phyloP scores from a whole-genome alignment of 2,329 filamentous ascomycete species.

The Conoideocrella luteorostrata region DNA sequence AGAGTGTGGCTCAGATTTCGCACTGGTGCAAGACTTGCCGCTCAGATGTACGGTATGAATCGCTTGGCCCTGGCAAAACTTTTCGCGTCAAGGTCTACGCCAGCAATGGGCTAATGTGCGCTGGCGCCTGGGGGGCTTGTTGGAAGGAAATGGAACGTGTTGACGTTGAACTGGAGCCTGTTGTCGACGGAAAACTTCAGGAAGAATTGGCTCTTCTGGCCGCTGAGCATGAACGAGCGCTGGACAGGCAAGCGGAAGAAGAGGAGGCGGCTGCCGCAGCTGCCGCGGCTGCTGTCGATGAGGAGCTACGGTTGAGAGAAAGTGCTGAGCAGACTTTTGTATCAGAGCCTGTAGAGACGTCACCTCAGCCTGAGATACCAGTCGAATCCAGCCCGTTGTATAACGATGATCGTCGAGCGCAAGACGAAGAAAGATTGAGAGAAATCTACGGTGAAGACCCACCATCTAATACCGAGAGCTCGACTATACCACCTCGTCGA shows the following conservation, averaged over 20 bases:
- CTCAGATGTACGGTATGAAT: slow-evolving; percentile 49
- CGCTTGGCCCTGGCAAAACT: slow-evolving; percentile 46
- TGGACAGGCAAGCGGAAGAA: slow-evolving; percentile 28
- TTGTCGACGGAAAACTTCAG: slow-evolving; percentile 53
- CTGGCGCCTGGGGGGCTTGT: slow-evolving; percentile 85
- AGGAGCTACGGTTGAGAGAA: slow-evolving; percentile 18
- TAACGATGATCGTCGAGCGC: slow-evolving; percentile 29
- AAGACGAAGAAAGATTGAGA: slow-evolving; percentile 45
- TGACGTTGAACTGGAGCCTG: slow-evolving; percentile 82
- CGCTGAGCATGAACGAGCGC: slow-evolving; percentile 35
- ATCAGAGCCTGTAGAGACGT: slow-evolving; percentile 13
- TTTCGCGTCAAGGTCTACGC: slow-evolving; percentile 87
- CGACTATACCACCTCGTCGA: slow-evolving; percentile 8
- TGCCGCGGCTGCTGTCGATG: slow-evolving; percentile 9
- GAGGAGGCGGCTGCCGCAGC: slow-evolving; percentile 15
- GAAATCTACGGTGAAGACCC: slow-evolving; percentile 46
- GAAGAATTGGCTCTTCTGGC: slow-evolving; percentile 54
- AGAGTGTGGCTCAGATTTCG: slow-evolving; percentile 23
- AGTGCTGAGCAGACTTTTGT: slow-evolving; percentile 17
- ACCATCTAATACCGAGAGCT: slow-evolving; percentile 11
- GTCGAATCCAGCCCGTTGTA: slow-evolving; percentile 7
- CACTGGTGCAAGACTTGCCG: slow-evolving; percentile 54
- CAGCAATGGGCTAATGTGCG: slow-evolving; percentile 87
- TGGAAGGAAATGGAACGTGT: slow-evolving; percentile 99
- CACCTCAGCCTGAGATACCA: slow-evolving; percentile 12